Evolutionary conservation across 306 rosid species (phyloP), one percentile per base, ranked within the genome.

Genomic region (Crotalaria pallida): DNA sequence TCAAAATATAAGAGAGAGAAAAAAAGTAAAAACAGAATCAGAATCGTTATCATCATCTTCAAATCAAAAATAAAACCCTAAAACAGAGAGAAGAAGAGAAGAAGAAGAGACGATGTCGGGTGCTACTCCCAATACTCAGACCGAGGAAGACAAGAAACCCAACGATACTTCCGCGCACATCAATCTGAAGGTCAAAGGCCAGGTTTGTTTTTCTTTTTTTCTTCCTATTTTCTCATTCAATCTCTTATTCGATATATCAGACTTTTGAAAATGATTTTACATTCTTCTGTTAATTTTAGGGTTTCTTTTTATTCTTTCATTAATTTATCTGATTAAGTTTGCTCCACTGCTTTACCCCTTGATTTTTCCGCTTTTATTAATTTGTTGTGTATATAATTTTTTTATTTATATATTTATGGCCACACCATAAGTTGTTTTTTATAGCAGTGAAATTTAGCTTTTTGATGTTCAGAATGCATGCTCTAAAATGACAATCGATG

Each of bases 61-160:
- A n/a, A n/a, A n/a, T n/a, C n/a, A n/a, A n/a, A n/a, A n/a, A n/a
- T 0, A 15, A 64, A 81, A 69, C 84, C 82, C 89, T 76, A 85
- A 68, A 29, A 2, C 62, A 64, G 71, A 49, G 53, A 48, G 18
- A 33, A 12, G 15, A 4, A 47, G 45, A 26, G 40, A 7, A 33
- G 65, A 70, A 69, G 65, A 69, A 31, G 7, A 27, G 34, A 53
- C 67, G 47, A 85, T 86, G 96, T 87, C 90, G 10, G 88, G 81
- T 6, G 66, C 50, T 21, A 15, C 65, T 7, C 72, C 83, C 2
- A 84, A 75, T 26, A 48, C 81, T 34, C 83, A 77, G 50, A 77
- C 75, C 7, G 91, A 88, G 71, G 94, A 88, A 69, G 96, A 90
- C 58, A 90, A 82, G 87, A 90, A 90, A 73, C 94, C 92, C 24